Percentiles rank a stretch among this genome's conserved stretches.
Conservation (phyloP, 179 eudicot genomes). For the Gypsophila paniculata region DNA sequence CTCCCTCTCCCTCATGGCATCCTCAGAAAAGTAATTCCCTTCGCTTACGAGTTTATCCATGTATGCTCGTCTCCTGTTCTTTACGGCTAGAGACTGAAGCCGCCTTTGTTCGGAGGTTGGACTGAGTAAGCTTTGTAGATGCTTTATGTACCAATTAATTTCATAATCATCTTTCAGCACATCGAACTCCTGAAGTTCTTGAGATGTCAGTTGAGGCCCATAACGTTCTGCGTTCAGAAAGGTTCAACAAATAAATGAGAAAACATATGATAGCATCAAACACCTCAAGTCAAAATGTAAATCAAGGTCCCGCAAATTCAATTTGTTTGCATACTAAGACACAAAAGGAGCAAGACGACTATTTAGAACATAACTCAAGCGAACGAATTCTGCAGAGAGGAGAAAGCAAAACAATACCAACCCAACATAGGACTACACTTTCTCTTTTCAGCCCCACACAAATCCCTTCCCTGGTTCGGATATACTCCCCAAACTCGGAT, state of each 20-base stretch:
- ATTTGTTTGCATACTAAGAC: neutral
- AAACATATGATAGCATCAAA: neutral
- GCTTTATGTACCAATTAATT: constrained; percentile 76
- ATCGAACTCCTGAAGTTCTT: constrained; percentile 74
- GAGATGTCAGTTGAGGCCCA: constrained; percentile 55
- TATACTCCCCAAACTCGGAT: too few relatives aligned
- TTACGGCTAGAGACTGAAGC: constrained; percentile 52
- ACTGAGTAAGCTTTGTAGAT: constrained; percentile 46
- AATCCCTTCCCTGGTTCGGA: too few relatives aligned
- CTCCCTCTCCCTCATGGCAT: constrained; percentile 96
- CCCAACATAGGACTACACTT: neutral
- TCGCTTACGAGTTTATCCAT: constrained; percentile 72
- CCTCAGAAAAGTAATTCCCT: constrained; percentile 91
- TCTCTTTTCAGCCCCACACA: neutral
- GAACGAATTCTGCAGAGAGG: neutral
- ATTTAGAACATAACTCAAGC: neutral
- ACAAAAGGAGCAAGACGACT: neutral
- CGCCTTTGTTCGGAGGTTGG: constrained; percentile 68
- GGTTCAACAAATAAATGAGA: neutral
- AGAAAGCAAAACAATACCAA: too few relatives aligned
- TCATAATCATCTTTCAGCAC: constrained; percentile 69
- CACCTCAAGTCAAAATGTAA: neutral
- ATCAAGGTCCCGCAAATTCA: too few relatives aligned
- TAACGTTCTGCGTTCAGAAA: constrained; percentile 59
- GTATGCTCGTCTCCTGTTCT: constrained; percentile 80